Base-by-base conservation (phyloP, 2,329 filamentous ascomycete genomes). In the Alternaria rosae region DNA sequence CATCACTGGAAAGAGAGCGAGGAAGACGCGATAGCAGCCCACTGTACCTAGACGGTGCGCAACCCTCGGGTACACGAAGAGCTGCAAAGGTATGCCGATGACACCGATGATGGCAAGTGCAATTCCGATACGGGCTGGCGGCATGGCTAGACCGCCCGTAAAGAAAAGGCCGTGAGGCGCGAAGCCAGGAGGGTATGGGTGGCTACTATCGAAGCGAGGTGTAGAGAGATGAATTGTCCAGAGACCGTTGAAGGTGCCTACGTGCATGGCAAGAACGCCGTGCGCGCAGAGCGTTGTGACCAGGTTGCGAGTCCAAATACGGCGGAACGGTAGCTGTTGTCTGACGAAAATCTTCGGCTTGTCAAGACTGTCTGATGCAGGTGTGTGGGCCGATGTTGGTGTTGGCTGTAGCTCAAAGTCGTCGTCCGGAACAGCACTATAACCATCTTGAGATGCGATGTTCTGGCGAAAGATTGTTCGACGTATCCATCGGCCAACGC, bases 191-290 rank as follows among this genome's bases (percentile, higher is more conserved):
- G 79, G 78, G 15, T 74, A 48, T 0, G 79, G 78, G 28, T 79
- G 56, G 17, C 62, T 23, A 0, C 78, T 75, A 41, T 80, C 72
- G 65, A 77, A 83, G 41, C 82, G 79, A 3, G 82, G 81, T 5
- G 82, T 79, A 3, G 82, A 83, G 30, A 85, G 79, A 67, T 82
- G 84, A 54, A 84, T 80, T 66, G 83, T 84, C 81, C 82, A 85
- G 30, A 85, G 74, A 26, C 78, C 80, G 70, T 80, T 83, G 77
- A 85, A 85, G 1, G 81, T 83, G 6, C 83, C 82, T 20, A 84
- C 78, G 61, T 85, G 83, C 74, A 82, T 79, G 8, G 82, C 80
- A 5, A 84, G 76, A 21, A 83, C 66, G 12, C 79, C 81, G 59
- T 84, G 82, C 1, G 82, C 76, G 7, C 81, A 69, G 6, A 85